These are phyloP conservation scores for Lanmaoa pseudosensibilis DNA, from an alignment of 768 basidiomycete species.

Conservation along the genomic window DNA sequence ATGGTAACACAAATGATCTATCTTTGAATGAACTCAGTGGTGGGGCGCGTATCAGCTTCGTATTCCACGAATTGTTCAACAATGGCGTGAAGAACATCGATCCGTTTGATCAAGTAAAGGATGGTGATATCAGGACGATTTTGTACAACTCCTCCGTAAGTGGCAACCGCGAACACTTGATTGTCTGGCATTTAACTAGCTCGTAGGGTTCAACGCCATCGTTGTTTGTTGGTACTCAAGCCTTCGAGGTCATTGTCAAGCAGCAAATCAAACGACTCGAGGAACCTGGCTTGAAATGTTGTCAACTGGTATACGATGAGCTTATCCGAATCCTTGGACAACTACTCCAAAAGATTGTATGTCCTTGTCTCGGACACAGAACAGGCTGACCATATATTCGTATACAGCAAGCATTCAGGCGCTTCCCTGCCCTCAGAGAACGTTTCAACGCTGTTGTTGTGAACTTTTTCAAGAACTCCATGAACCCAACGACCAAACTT, in stretches of 20 bases:
- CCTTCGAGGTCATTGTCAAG: conserved; percentile 98
- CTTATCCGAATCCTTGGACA: conserved; percentile 95
- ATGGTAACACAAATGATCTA: conserved; percentile 95
- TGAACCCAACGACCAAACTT: conserved; percentile 93
- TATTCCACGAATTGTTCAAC: conserved; percentile 98
- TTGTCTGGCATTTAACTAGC: background rate
- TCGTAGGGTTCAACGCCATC: conserved; percentile 90
- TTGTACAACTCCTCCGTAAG: conserved; percentile 96
- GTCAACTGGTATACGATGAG: conserved; percentile 95
- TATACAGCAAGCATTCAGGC: conserved; percentile 86
- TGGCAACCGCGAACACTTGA: conserved; percentile 13
- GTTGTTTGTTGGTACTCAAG: conserved; percentile 93
- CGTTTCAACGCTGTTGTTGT: conserved; percentile 96
- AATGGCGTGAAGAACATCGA: conserved; percentile 95
- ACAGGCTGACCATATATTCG: conserved; percentile 1
- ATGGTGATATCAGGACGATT: conserved; percentile 94
- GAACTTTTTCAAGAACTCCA: conserved; percentile 92
- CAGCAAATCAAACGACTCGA: conserved; percentile 97
- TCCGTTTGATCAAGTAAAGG: conserved; percentile 98
- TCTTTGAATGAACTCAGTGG: conserved; percentile 96
- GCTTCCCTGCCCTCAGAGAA: conserved; percentile 95
- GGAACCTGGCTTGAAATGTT: conserved; percentile 91
- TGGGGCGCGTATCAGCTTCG: conserved; percentile 97
- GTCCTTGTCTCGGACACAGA: conserved; percentile 25
- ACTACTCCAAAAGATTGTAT: conserved; percentile 83